Evolutionary conservation across 2,329 filamentous ascomycete species (phyloP).

Genomic region (Curvularia spicifera): DNA sequence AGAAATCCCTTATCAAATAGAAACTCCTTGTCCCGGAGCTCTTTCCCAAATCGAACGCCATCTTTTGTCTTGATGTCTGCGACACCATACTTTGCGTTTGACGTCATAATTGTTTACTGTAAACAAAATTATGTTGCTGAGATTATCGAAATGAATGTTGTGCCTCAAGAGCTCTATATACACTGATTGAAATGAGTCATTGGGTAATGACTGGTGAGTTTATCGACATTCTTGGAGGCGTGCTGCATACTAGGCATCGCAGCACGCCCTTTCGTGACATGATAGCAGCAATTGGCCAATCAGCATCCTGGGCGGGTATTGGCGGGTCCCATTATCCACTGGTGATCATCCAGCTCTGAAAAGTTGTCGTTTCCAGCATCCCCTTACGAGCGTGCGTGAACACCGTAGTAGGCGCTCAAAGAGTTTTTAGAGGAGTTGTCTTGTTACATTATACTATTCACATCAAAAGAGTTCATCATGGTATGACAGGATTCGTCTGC

Average conservation of each 20-base stretch:
- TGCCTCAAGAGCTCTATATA: neutral
- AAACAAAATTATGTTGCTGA: neutral
- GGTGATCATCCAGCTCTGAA: neutral
- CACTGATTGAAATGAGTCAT: constrained; percentile 5
- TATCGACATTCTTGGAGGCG: neutral
- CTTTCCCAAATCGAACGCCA: constrained; percentile 56
- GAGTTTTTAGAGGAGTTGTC: neutral
- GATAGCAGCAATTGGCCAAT: constrained; percentile 11
- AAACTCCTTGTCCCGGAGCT: constrained; percentile 67
- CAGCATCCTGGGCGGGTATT: constrained; percentile 2
- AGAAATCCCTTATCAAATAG: constrained; percentile 70
- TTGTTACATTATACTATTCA: neutral
- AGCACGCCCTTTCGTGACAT: constrained; percentile 8
- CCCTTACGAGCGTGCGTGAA: neutral
- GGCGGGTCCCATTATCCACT: neutral
- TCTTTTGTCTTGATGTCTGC: constrained; percentile 26
- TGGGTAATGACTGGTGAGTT: neutral
- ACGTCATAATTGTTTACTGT: constrained; percentile 21
- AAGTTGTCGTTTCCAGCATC: no score
- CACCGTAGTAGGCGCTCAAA: no score
- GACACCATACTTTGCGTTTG: constrained; percentile 3
- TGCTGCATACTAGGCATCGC: constrained; percentile 1
- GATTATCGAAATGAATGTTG: neutral
- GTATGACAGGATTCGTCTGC: neutral
- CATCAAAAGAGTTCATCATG: neutral